Evolutionary conservation across 2,329 filamentous ascomycete genomes (phyloP).

Genomic region (Graphilbum fragrans): DNA sequence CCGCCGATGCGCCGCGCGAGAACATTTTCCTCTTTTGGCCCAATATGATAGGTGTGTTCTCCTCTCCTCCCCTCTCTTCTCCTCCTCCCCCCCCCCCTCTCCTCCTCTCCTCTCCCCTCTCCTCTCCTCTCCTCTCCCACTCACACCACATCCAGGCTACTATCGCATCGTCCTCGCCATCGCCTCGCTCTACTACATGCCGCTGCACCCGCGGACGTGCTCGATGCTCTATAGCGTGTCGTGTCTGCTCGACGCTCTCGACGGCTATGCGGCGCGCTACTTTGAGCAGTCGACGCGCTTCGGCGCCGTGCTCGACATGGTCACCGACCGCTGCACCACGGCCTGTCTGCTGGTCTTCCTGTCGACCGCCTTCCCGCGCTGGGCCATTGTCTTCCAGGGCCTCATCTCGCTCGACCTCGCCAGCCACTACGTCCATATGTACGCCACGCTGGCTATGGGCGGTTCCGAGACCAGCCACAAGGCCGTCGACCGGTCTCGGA

Average conservation of each 20-base stretch:
- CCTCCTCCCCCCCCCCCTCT: not conserved
- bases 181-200: conserved; percentile 97
- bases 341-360: conserved; percentile 91
- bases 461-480: conserved; percentile 78
- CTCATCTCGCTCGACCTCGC: conserved; percentile 87
- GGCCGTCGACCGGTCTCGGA: conserved; percentile 78
- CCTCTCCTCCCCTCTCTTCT: not conserved
- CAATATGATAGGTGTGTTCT: conserved; percentile 58
- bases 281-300: conserved; percentile 90
- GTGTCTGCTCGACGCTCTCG: conserved; percentile 87
- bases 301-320: conserved; percentile 96
- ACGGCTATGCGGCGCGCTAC: conserved; percentile 83
- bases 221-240: conserved; percentile 85
- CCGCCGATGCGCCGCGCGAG: conserved; percentile 33
- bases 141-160: conserved; percentile 44
- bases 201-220: conserved; percentile 91
- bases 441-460: conserved; percentile 80
- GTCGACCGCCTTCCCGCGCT: conserved; percentile 85
- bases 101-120: not conserved
- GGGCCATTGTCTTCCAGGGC: conserved; percentile 87
- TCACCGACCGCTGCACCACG: conserved; percentile 95
- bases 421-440: conserved; percentile 99
- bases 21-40: conserved; percentile 77
- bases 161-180: conserved; percentile 68
- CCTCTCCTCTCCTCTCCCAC: not conserved